phyloP scores from a whole-genome alignment of 2,329 filamentous ascomycete species.

The Elsinoe necatrix region DNA sequence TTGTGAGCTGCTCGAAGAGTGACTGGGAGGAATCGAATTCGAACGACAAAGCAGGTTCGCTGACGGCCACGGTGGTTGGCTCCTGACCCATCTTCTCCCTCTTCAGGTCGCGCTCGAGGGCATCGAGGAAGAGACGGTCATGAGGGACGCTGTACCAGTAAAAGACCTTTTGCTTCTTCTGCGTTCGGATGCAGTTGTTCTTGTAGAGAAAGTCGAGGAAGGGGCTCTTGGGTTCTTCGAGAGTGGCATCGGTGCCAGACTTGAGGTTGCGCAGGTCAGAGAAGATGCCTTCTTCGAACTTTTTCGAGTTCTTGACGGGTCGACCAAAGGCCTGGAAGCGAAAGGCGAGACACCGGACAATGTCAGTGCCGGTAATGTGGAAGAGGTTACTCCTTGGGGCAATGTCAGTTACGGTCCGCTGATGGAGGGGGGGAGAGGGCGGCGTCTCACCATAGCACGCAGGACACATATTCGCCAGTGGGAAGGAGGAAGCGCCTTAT shows the following conservation, averaged over 20 bases:
- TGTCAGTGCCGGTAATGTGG: conserved; percentile 97
- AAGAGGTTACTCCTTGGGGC: conserved; percentile 86
- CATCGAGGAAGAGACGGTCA: conserved; percentile 93
- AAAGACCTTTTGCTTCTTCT: conserved; percentile 99
- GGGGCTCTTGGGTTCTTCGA: conserved; percentile 96
- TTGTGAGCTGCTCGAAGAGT: conserved; percentile 97
- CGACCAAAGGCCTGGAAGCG: conserved; percentile 97
- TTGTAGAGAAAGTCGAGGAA: conserved; percentile 99
- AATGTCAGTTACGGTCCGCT: conserved; percentile 10
- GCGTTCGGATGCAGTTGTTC: conserved; percentile 99
- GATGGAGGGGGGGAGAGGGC: not conserved
- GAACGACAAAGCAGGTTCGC: conserved; percentile 94
- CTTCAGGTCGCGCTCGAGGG: conserved; percentile 93
- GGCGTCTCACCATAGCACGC: conserved; percentile 69
- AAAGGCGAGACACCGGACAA: conserved; percentile 95
- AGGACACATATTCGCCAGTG: conserved; percentile 97
- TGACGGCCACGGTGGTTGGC: conserved; percentile 91
- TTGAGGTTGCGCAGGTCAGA: conserved; percentile 97
- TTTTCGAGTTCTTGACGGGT: conserved; percentile 98
- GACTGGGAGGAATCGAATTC: conserved; percentile 99
- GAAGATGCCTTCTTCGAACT: conserved; percentile 99
- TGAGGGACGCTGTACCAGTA: conserved; percentile 99
- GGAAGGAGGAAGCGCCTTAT: conserved; percentile 92
- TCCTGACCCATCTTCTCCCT: conserved; percentile 99
- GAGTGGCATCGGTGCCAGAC: conserved; percentile 92